Conservation (phyloP, 1,284 basidiomycete genomes). For the Irpex lacteus region DNA sequence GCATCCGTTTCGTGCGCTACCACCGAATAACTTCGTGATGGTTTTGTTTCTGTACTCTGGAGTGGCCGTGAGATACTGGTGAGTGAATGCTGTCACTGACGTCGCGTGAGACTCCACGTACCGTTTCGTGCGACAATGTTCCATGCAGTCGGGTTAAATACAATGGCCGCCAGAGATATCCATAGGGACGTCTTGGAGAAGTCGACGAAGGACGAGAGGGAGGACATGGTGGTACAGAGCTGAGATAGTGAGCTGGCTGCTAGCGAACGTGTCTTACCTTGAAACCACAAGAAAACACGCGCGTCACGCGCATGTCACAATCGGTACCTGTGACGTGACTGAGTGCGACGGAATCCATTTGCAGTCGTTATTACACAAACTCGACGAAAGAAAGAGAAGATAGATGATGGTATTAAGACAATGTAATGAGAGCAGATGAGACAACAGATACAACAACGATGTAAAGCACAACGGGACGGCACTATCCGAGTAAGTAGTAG, state of each 20-base stretch:
- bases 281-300: not conserved
- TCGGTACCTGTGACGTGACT: slow-evolving; percentile 7
- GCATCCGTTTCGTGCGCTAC: slow-evolving; percentile 74
- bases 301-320: slow-evolving; percentile 13
- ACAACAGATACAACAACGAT: slow-evolving; percentile 8
- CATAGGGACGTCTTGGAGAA: slow-evolving; percentile 63
- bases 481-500: not conserved
- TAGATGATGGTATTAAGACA: slow-evolving; percentile 1
- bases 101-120: slow-evolving; percentile 27
- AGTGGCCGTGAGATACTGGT: not conserved
- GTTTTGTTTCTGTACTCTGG: slow-evolving; percentile 87
- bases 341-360: not conserved
- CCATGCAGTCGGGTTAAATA: slow-evolving; percentile 95
- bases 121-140: slow-evolving; percentile 94
- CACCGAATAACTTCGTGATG: slow-evolving; percentile 78
- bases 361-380: not conserved
- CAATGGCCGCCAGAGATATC: slow-evolving; percentile 61
- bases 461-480: not conserved
- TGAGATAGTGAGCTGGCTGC: not conserved
- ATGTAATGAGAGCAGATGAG: slow-evolving; percentile 2
- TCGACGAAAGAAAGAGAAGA: not conserved
- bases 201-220: slow-evolving; percentile 42
- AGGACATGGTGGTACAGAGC: slow-evolving; percentile 11
- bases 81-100: not conserved
- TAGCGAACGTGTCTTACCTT: not conserved